These are phyloP conservation scores for Berberis vulgaris DNA, from an alignment of 164 flowering plant genomes.

Conservation along the genomic window DNA sequence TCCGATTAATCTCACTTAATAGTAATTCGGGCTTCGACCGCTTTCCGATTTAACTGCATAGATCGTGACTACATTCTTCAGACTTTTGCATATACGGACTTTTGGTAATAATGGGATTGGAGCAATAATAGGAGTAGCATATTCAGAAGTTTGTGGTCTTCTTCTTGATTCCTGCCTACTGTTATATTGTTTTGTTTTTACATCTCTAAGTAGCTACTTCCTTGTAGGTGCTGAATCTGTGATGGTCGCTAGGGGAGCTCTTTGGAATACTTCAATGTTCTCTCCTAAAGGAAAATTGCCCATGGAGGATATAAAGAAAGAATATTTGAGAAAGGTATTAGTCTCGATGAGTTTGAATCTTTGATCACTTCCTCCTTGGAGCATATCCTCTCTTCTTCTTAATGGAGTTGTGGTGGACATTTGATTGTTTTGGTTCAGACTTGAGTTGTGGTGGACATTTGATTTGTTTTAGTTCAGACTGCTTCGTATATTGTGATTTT, in stretches of 20 bases:
- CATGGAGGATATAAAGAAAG: slow-evolving; percentile 75
- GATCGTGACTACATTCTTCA: no score
- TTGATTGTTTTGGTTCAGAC: not conserved
- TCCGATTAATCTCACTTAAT: no score
- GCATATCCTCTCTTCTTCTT: not conserved
- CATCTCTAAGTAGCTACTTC: not conserved
- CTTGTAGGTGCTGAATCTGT: slow-evolving; percentile 71
- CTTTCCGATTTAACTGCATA: no score
- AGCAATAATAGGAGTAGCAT: no score
- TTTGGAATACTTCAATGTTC: slow-evolving; percentile 95
- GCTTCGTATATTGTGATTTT: no score
- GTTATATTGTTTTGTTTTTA: no score
- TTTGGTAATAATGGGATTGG: no score
- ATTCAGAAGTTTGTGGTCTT: no score
- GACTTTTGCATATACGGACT: no score
- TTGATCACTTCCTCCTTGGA: not conserved
- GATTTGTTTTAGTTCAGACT: not conserved
- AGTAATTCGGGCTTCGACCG: no score
- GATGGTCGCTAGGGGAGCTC: slow-evolving; percentile 94
- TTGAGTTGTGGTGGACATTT: not conserved
- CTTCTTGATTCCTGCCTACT: no score
- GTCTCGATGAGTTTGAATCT: no score
- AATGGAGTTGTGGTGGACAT: not conserved
- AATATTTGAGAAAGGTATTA: slow-evolving; percentile 71
- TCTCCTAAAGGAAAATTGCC: slow-evolving; percentile 52